A percentile compares a stretch with the other conserved stretches of the same genome.
Evolutionary conservation across 73 alveolate genomes (phyloP).

Genomic region (Tetrahymena borealis): DNA sequence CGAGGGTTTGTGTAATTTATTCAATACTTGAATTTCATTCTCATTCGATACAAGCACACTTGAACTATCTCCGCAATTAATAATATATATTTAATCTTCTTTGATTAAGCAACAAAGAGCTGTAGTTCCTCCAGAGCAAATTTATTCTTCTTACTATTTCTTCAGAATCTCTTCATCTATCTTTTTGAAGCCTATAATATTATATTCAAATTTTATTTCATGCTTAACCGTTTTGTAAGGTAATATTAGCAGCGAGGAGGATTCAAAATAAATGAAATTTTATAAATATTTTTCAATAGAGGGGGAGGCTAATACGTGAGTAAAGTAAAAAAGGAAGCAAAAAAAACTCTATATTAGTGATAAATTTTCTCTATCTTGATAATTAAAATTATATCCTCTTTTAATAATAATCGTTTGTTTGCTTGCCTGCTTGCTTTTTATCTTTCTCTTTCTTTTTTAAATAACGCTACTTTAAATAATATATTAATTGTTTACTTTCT

Average conservation of each 20-base stretch:
- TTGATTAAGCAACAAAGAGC: conserved; percentile 14
- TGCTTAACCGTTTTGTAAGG: too few species aligned
- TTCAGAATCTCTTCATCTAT: background rate
- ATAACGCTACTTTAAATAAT: background rate
- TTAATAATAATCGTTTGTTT: too few species aligned
- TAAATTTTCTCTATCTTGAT: too few species aligned
- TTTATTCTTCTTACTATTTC: background rate
- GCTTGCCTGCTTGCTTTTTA: too few species aligned
- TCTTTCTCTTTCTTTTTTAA: too few species aligned
- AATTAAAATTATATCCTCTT: too few species aligned
- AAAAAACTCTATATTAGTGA: too few species aligned
- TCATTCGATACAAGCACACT: conserved; percentile 8
- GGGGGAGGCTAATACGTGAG: too few species aligned
- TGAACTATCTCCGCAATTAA: conserved; percentile 25
- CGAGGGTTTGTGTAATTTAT: conserved; percentile 17
- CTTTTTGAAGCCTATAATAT: background rate
- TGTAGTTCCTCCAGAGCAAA: conserved; percentile 17
- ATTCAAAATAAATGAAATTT: too few species aligned
- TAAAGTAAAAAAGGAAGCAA: too few species aligned
- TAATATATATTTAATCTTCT: background rate
- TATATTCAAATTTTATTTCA: background rate
- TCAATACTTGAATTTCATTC: background rate
- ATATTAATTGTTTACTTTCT: background rate
- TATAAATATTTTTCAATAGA: too few species aligned
- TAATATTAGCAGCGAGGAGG: too few species aligned